Percentiles rank a stretch among this genome's conserved stretches.
phyloP scores from a whole-genome alignment of 169 alveolate species.

The Babesia bigemina region DNA sequence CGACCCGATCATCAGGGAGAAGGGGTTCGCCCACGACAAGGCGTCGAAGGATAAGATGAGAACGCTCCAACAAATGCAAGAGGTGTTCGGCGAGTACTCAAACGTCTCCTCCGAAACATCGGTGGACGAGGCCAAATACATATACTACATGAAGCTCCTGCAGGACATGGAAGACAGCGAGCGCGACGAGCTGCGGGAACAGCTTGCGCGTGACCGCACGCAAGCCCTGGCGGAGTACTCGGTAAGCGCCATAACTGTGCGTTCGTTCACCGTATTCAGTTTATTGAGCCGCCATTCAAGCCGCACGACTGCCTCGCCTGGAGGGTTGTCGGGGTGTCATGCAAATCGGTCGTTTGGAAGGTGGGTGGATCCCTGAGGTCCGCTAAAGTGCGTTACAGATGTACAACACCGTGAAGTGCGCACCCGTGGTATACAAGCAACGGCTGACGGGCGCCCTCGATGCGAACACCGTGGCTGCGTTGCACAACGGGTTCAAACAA shows the following conservation, averaged over 20 bases:
- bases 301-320: slow-evolving; percentile 61
- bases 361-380: not conserved
- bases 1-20: slow-evolving; percentile 58
- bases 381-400: slow-evolving; percentile 5
- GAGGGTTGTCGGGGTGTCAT: slow-evolving; percentile 62
- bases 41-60: slow-evolving; percentile 51
- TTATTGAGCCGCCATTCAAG: slow-evolving; percentile 51
- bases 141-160: slow-evolving; percentile 56
- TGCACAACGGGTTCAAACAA: slow-evolving; percentile 6
- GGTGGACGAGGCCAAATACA: slow-evolving; percentile 58
- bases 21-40: slow-evolving; percentile 64
- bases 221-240: slow-evolving; percentile 66
- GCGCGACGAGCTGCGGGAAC: slow-evolving; percentile 50
- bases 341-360: slow-evolving; percentile 60
- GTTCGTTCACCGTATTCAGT: slow-evolving; percentile 5
- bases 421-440: slow-evolving; percentile 48
- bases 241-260: slow-evolving; percentile 15
- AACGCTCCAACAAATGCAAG: slow-evolving; percentile 55
- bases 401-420: slow-evolving; percentile 59
- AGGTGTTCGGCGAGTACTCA: slow-evolving; percentile 46
- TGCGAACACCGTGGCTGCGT: not conserved
- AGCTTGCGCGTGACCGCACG: slow-evolving; percentile 55
- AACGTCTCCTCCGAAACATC: slow-evolving; percentile 22
- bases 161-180: slow-evolving; percentile 59
- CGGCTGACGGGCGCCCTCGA: slow-evolving; percentile 19